phyloP scores from a whole-genome alignment of 106 monocot genomes.

The Allium fistulosum region DNA sequence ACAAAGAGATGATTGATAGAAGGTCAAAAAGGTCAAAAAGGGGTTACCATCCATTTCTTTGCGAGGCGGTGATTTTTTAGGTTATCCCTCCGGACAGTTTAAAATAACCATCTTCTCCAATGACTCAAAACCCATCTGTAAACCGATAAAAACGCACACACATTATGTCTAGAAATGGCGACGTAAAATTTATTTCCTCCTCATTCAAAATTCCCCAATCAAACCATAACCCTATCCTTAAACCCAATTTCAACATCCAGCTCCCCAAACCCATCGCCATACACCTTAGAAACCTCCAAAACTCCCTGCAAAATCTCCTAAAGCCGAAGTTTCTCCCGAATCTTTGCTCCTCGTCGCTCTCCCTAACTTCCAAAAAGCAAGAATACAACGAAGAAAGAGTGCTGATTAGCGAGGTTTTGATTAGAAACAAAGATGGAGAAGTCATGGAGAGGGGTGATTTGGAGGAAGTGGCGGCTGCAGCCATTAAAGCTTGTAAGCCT shows the following conservation, averaged over 20 bases:
- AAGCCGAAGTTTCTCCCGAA: background rate
- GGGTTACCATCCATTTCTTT: too few species aligned
- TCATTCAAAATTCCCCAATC: constrained; percentile 38
- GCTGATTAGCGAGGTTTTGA: constrained; percentile 85
- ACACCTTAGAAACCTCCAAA: constrained; percentile 33
- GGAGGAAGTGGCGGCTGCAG: constrained; percentile 51
- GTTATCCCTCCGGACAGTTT: too few species aligned
- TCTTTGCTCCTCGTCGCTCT: constrained; percentile 16
- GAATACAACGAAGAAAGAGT: constrained; percentile 66
- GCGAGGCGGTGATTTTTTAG: too few species aligned
- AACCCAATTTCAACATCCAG: background rate
- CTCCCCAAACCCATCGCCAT: constrained; percentile 15
- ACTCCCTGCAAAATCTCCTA: constrained; percentile 10
- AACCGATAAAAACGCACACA: background rate
- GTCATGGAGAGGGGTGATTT: constrained; percentile 67
- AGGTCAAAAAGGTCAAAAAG: too few species aligned
- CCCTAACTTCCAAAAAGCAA: constrained; percentile 10
- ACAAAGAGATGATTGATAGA: too few species aligned
- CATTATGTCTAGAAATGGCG: constrained; percentile 5
- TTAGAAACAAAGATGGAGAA: constrained; percentile 90
- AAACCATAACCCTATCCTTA: too few species aligned
- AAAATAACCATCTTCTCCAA: too few species aligned
- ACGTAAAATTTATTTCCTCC: constrained; percentile 47
- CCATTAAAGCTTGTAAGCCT: constrained; percentile 64
- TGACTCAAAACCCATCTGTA: too few species aligned